Base-by-base conservation (phyloP, 768 basidiomycete genomes). In the Mycena kentingensis region DNA sequence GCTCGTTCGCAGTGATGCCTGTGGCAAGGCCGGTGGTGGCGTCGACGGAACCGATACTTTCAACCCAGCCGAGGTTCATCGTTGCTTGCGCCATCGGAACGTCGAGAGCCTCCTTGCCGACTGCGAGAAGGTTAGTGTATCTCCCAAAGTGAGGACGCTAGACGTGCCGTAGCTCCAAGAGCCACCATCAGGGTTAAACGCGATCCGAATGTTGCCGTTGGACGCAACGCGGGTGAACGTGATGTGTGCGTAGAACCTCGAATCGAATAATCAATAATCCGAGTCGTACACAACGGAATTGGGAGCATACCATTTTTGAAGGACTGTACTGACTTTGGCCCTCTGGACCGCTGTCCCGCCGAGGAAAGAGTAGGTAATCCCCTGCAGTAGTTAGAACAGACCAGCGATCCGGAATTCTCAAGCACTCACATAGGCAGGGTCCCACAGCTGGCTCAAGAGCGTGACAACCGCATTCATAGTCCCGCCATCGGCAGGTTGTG, bases 11-110 rank as follows among this genome's bases (percentile, higher is more conserved):
- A 24, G 57, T 51, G 21, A 55, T 5, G 8, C 24, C 22, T 5
- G 37, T 18, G 15, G 16, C 43, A 29, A 55, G 48, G 15, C 22
- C 52, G 28, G n/a, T n/a, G n/a, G n/a, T n/a, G n/a, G n/a, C n/a
- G n/a, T n/a, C n/a, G n/a, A n/a, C n/a, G n/a, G n/a, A n/a, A n/a
- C n/a, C n/a, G n/a, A n/a, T n/a, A n/a, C n/a, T n/a, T n/a, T n/a
- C n/a, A n/a, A 61, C 32, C 57, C 57, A 63, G 3, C 57, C 57
- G 4, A 63, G 49, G 32, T 63, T 63, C 62, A 63, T 63, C 0
- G 60, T 61, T 5, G 44, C 35, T 15, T 29, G 13, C 1, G 52
- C 28, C 2, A 24, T 29, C 21, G 47, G 25, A 36, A 60, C 31
- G 3, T 35, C 3, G n/a, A 46, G 43, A 18, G 52, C 54, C 12